phyloP scores from a whole-genome alignment of 192 early-diverging fungal genomes.

The Fimicolochytrium jonesii region DNA sequence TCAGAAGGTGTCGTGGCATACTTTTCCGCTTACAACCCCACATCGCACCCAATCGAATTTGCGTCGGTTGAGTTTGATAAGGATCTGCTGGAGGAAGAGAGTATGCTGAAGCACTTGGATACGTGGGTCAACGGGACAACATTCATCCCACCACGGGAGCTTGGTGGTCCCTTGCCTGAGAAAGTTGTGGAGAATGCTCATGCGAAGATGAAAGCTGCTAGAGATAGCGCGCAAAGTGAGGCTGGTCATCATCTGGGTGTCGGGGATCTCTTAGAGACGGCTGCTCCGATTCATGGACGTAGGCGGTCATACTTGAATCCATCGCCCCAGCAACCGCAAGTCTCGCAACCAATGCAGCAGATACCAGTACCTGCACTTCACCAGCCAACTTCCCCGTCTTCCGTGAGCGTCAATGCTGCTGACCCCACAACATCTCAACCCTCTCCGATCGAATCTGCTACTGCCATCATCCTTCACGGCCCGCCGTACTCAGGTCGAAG shows the following conservation, averaged over 20 bases:
- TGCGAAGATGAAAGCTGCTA: conserved; percentile 15
- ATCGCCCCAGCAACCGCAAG: too few relatives aligned
- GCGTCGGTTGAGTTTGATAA: conserved; percentile 54
- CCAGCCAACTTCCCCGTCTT: too few relatives aligned
- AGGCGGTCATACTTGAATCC: too few relatives aligned
- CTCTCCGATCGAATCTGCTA: conserved; percentile 12
- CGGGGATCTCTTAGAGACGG: conserved; percentile 43
- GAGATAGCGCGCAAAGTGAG: conserved; percentile 3
- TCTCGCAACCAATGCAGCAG: too few relatives aligned
- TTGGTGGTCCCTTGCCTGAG: conserved; percentile 38
- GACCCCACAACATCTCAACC: neutral
- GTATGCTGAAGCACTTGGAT: conserved; percentile 32
- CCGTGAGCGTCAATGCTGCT: too few relatives aligned
- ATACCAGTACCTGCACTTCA: too few relatives aligned
- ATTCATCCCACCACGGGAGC: conserved; percentile 45
- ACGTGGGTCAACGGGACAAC: conserved; percentile 38
- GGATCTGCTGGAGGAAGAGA: conserved; percentile 52
- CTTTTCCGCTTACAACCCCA: conserved; percentile 46
- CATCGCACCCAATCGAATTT: conserved; percentile 46
- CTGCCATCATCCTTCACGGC: conserved; percentile 51
- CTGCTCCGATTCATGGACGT: too few relatives aligned
- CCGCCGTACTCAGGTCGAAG: conserved; percentile 52
- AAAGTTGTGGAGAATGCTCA: conserved; percentile 29
- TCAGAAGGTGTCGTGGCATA: conserved; percentile 43
- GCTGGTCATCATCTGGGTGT: conserved; percentile 13